A percentile compares a stretch with the other conserved stretches of the same genome.
Conservation (phyloP, 2,329 filamentous ascomycete genomes). For the Pseudogymnoascus sp. region DNA sequence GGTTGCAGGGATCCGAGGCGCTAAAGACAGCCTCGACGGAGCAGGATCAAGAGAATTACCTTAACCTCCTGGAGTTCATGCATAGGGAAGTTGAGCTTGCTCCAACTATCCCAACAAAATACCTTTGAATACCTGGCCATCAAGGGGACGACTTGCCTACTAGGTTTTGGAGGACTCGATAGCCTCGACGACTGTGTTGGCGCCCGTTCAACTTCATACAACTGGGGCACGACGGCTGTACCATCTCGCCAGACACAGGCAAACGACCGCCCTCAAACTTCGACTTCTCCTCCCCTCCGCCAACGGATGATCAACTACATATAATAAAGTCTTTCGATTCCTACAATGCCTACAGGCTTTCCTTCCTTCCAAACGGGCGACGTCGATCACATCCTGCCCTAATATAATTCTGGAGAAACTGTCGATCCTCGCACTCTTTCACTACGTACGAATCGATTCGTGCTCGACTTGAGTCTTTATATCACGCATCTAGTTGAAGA, state of each 20-base stretch:
- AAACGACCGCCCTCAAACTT: not conserved
- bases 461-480: slow-evolving; percentile 1
- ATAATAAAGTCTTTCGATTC: slow-evolving; percentile 6
- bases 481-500: slow-evolving; percentile 7
- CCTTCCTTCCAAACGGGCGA: slow-evolving; percentile 26
- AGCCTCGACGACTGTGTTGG: slow-evolving; percentile 6
- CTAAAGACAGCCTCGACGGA: slow-evolving; percentile 7
- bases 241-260: slow-evolving; percentile 8
- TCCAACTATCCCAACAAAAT: slow-evolving; percentile 9
- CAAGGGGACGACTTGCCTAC: not conserved
- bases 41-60: slow-evolving; percentile 8
- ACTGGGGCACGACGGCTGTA: slow-evolving; percentile 9
- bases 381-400: slow-evolving; percentile 30
- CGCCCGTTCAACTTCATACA: not conserved
- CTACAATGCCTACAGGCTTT: slow-evolving; percentile 26
- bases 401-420: slow-evolving; percentile 21
- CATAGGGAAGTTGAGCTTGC: slow-evolving; percentile 7
- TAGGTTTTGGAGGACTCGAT: slow-evolving; percentile 7
- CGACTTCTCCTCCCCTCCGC: not conserved
- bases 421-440: slow-evolving; percentile 6
- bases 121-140: not conserved
- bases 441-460: not conserved
- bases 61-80: slow-evolving; percentile 5
- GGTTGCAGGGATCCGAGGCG: slow-evolving; percentile 2
- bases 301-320: slow-evolving; percentile 1